These are phyloP conservation scores for Allium sativum DNA, from an alignment of 106 monocot genomes.

Conservation along the genomic window DNA sequence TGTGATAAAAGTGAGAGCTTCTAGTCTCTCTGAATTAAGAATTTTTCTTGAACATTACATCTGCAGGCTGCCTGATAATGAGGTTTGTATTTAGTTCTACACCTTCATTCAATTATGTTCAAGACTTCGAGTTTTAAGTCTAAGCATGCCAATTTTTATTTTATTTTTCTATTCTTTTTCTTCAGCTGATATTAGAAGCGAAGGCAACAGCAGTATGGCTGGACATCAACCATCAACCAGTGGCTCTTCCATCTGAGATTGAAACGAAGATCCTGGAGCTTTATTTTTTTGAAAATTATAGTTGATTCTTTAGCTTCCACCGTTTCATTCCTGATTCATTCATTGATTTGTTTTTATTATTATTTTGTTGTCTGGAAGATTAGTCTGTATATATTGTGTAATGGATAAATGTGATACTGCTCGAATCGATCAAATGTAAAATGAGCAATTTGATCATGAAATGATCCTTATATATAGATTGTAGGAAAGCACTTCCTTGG, in stretches of 20 bases:
- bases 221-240: slow-evolving; percentile 42
- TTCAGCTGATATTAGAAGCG: slow-evolving; percentile 72
- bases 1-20: slow-evolving; percentile 63
- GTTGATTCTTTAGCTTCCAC: no score
- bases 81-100: slow-evolving; percentile 18
- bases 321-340: no score
- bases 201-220: slow-evolving; percentile 72
- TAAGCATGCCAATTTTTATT: no score
- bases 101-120: not conserved
- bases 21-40: slow-evolving; percentile 35
- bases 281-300: slow-evolving; percentile 2
- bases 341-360: no score
- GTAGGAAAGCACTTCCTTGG: no score
- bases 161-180: not conserved
- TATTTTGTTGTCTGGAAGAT: no score
- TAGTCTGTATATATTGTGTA: no score
- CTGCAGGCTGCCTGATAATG: slow-evolving; percentile 47
- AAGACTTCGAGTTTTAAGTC: no score
- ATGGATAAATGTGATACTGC: no score
- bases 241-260: slow-evolving; percentile 48
- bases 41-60: slow-evolving; percentile 61
- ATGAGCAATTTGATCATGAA: no score
- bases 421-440: no score
- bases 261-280: slow-evolving; percentile 42
- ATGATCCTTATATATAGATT: no score